Evolutionary conservation across 345 rosid species (phyloP), one percentile per base, ranked within the genome.

Genomic region (Melaleuca alternifolia): DNA sequence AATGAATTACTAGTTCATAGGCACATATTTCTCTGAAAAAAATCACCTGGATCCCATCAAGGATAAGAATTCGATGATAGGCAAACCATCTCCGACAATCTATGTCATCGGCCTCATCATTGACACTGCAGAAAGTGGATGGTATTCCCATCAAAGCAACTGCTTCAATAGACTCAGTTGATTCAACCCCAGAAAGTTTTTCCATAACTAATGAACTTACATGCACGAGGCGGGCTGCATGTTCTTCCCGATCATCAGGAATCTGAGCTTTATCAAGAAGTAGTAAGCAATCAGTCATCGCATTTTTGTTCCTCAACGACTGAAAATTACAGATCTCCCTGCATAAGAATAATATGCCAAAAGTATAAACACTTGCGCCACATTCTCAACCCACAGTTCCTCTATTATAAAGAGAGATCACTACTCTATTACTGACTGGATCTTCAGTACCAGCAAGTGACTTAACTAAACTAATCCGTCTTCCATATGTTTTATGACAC

Each of bases 31-130:
- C 46, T 15, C 37, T 33, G 37, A 87, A 57, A 53, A 85, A n/a
- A 46, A 20, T 85, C 84, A 94, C 99, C 98, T 97, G 98, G 84
- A 97, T 94, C 82, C 94, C 92, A 82, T 97, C 99, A 14, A 97
- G 96, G 87, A 96, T 98, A 53, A 96, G 93, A 87, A 97, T 92
- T 82, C 99, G 86, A 86, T 92, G 93, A 11, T 92, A 92, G 51
- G 94, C 91, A 88, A 95, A 95, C 98, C 97, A 95, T 53, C 88
- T 92, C 26, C 41, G 90, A 86, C 91, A 93, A 87, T 91, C 94
- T 57, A 51, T 84, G 41, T 87, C 87, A 24, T 84, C 41, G 71
- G 86, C 87, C 88, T 86, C 88, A 76, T 59, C 53, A 53, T 77
- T 87, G 50, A 92, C 85, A 90, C 92, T 91, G 54, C 90, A 82